Evolutionary conservation across 352 stramenopile genomes (phyloP).

Genomic region (Phytophthora kernoviae): DNA sequence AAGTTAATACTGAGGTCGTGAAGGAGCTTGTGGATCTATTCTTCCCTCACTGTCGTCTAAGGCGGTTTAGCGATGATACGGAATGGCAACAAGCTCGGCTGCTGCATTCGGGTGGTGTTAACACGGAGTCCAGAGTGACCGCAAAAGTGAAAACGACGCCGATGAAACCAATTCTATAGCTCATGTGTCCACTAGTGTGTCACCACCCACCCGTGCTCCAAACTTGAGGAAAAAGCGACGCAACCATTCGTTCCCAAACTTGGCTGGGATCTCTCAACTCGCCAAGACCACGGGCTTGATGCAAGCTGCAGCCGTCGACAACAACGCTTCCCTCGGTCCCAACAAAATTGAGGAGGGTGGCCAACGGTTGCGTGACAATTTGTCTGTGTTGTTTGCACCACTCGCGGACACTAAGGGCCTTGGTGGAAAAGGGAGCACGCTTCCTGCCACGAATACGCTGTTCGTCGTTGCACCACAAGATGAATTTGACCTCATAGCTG

Average conservation of each 20-base stretch:
- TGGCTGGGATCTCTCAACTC: constrained; percentile 35
- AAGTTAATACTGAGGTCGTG: constrained; percentile 44
- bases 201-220: constrained; percentile 7
- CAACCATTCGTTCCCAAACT: constrained; percentile 73
- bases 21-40: constrained; percentile 66
- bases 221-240: constrained; percentile 44
- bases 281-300: constrained; percentile 24
- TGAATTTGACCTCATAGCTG: constrained; percentile 43
- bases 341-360: constrained; percentile 23
- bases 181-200: constrained; percentile 1
- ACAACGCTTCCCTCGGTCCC: constrained; percentile 9
- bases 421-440: constrained; percentile 3
- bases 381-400: constrained; percentile 29
- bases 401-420: constrained; percentile 13
- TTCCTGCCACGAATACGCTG: constrained; percentile 16
- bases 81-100: constrained; percentile 31
- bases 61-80: constrained; percentile 69
- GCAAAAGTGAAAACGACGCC: constrained; percentile 28
- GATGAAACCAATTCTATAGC: constrained; percentile 12
- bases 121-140: constrained; percentile 12
- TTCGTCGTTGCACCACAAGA: constrained; percentile 21
- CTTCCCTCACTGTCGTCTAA: constrained; percentile 72
- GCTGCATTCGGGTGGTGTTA: background rate
- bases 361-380: constrained; percentile 28
- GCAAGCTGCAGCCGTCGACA: constrained; percentile 24